Conservation (phyloP, 768 basidiomycete species). For the Tulasnella sp. region DNA sequence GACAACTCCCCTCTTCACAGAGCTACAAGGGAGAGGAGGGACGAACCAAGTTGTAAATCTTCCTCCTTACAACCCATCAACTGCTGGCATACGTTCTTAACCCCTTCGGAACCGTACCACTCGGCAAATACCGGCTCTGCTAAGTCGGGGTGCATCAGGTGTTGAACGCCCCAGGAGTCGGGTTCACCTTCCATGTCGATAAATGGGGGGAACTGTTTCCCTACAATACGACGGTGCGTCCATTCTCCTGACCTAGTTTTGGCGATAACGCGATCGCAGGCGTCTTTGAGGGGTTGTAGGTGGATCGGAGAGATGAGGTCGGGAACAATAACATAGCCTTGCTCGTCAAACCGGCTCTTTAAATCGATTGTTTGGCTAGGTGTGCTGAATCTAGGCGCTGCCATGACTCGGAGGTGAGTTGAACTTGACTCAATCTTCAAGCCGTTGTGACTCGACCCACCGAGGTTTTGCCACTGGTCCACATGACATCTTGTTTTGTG, state of each 20-base stretch:
- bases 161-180: slow-evolving; percentile 75
- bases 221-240: slow-evolving; percentile 59
- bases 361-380: slow-evolving; percentile 15
- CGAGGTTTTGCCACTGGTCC: too few relatives aligned
- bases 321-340: slow-evolving; percentile 57
- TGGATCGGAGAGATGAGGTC: slow-evolving; percentile 37
- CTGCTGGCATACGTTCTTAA: slow-evolving; percentile 36
- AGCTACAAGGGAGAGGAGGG: background rate
- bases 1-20: background rate
- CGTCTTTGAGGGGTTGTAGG: slow-evolving; percentile 32
- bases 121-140: slow-evolving; percentile 46
- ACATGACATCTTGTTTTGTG: too few relatives aligned
- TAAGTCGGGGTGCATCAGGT: slow-evolving; percentile 69
- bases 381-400: too few relatives aligned
- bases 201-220: slow-evolving; percentile 70
- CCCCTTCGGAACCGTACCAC: slow-evolving; percentile 53
- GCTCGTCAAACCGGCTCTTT: slow-evolving; percentile 45
- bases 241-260: slow-evolving; percentile 51
- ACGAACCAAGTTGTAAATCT: slow-evolving; percentile 63
- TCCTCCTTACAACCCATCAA: slow-evolving; percentile 48
- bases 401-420: too few relatives aligned
- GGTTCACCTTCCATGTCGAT: slow-evolving; percentile 35
- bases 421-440: too few relatives aligned
- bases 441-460: too few relatives aligned
- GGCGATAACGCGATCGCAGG: slow-evolving; percentile 41